Percentiles rank a stretch among this genome's conserved stretches.
Evolutionary conservation across 164 flowering plant genomes (phyloP).

Genomic region (Umbellularia californica): DNA sequence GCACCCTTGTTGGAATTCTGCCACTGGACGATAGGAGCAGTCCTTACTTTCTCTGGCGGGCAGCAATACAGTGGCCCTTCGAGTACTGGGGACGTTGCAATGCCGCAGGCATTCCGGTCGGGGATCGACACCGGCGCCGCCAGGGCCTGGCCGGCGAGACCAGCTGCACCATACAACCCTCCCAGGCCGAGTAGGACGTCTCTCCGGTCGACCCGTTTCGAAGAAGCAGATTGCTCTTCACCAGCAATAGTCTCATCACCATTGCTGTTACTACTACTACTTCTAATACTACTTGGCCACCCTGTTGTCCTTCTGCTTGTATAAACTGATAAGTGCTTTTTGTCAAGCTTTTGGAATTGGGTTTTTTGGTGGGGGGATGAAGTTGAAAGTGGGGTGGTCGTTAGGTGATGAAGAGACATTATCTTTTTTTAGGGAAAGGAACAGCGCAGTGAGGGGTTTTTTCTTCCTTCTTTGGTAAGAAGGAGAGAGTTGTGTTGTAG

Average conservation of each 20-base stretch:
- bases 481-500: too few species aligned
- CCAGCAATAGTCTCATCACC: background rate
- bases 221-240: background rate
- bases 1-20: background rate
- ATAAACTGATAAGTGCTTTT: too few species aligned
- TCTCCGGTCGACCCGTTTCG: background rate
- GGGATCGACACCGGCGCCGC: background rate
- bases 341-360: too few species aligned
- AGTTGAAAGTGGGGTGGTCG: too few species aligned
- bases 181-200: constrained; percentile 11
- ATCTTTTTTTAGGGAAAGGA: too few species aligned
- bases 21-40: background rate
- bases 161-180: constrained; percentile 2
- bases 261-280: too few species aligned
- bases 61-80: background rate
- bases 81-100: background rate
- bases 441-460: too few species aligned
- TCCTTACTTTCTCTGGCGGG: background rate
- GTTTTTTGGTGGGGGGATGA: too few species aligned
- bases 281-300: too few species aligned
- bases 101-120: background rate
- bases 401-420: too few species aligned
- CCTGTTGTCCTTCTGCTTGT: too few species aligned
- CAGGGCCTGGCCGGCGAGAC: background rate
- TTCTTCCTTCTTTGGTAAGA: too few species aligned